Conservation (phyloP, 495 filamentous ascomycete species). For the Hapsidospora chrysogenum region DNA sequence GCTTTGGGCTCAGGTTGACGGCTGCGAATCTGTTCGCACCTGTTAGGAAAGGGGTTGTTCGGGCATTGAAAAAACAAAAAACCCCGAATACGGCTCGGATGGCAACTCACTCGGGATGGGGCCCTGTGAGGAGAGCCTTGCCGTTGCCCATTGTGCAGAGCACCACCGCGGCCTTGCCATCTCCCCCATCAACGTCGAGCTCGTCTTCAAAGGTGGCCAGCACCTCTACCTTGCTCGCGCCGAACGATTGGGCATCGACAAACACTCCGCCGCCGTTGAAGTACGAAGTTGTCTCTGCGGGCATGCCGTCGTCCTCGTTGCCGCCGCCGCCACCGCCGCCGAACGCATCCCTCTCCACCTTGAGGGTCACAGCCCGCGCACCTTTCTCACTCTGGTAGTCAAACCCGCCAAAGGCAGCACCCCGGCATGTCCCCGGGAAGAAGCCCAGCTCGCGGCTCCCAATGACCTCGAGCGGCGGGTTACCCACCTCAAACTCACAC, state of each 20-base stretch:
- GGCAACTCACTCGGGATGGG: conserved; percentile 75
- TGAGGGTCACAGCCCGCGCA: conserved; percentile 53
- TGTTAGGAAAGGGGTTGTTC: conserved; percentile 5
- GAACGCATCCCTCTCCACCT: conserved; percentile 45
- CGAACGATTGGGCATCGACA: conserved; percentile 51
- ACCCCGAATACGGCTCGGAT: too few species aligned
- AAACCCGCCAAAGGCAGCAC: conserved; percentile 79
- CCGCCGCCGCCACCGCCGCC: too few species aligned
- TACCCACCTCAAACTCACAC: conserved; percentile 86
- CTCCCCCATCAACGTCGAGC: conserved; percentile 61
- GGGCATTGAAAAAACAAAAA: too few species aligned
- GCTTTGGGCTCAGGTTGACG: conserved; percentile 50
- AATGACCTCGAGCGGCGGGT: conserved; percentile 66
- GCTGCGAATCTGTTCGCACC: conserved; percentile 53
- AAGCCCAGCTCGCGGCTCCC: conserved; percentile 77
- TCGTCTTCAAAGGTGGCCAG: conserved; percentile 65
- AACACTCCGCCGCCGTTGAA: conserved; percentile 97
- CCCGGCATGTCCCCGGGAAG: conserved; percentile 73
- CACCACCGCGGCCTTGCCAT: conserved; percentile 59
- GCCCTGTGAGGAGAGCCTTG: conserved; percentile 61
- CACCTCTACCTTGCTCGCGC: conserved; percentile 53
- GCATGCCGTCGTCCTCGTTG: too few species aligned
- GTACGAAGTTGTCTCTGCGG: conserved; percentile 55
- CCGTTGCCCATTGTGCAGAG: conserved; percentile 84
- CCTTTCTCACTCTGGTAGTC: conserved; percentile 81